These are phyloP conservation scores for Elaphomyces granulatus DNA, from an alignment of 495 filamentous ascomycete genomes.

Conservation along the genomic window DNA sequence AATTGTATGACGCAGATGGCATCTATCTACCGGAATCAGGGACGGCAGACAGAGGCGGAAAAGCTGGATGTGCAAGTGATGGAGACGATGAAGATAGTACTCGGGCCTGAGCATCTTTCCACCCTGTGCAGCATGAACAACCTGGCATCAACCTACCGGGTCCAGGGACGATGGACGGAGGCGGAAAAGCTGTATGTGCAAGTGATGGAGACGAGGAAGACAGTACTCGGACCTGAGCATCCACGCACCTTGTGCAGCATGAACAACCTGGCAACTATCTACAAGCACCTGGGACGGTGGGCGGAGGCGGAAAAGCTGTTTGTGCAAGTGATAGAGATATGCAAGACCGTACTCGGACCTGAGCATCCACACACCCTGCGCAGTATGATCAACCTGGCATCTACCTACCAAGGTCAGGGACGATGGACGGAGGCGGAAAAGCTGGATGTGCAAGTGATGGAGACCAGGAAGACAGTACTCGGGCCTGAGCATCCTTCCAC, in stretches of 20 bases:
- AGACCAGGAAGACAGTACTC: constrained; percentile 14
- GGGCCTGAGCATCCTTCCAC: constrained; percentile 8
- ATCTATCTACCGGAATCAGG: constrained; percentile 9
- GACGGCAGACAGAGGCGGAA: constrained; percentile 9
- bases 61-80: constrained; percentile 10
- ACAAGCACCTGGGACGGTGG: constrained; percentile 14
- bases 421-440: constrained; percentile 14
- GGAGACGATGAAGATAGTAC: constrained; percentile 9
- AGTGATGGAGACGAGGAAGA: constrained; percentile 12
- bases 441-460: constrained; percentile 6
- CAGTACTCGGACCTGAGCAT: constrained; percentile 15
- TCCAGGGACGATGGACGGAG: constrained; percentile 9
- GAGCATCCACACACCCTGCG: constrained; percentile 30
- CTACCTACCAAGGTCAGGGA: constrained; percentile 7
- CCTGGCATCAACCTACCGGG: constrained; percentile 10
- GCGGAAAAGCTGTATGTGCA: constrained; percentile 9
- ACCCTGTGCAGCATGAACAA: constrained; percentile 10
- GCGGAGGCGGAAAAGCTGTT: constrained; percentile 18
- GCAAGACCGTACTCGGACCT: constrained; percentile 15
- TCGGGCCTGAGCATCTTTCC: constrained; percentile 16
- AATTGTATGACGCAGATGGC: too few species aligned
- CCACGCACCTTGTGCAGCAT: constrained; percentile 13
- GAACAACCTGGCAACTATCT: constrained; percentile 11
- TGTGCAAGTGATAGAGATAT: constrained; percentile 8
- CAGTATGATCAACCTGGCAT: constrained; percentile 14